Evolutionary conservation across 2,329 filamentous ascomycete genomes (phyloP), one percentile per base, ranked within the genome.

Genomic region (Pleurostoma richardsiae): DNA sequence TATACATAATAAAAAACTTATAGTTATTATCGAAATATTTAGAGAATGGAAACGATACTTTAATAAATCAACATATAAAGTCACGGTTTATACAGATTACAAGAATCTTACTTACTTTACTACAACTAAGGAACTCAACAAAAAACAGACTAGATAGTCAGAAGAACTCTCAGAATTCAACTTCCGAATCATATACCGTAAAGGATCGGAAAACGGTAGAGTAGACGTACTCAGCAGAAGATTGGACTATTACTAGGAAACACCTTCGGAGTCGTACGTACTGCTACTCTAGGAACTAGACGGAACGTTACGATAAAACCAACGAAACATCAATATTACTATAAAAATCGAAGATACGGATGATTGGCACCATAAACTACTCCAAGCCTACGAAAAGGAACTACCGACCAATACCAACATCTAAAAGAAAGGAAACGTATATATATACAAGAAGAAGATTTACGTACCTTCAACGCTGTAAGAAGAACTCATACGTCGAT

Each of bases 101-200:
- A 55, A 59, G 43, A 63, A 63, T 28, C 40, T 65, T 26, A 39
- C 47, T 19, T 56, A 56, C 40, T 65, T 65, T 45, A 60, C 50
- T 7, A 57, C 43, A 2, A 58, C 31, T 4, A 58, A 58, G 43
- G 36, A 49, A 5, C 41, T 65, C 5, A 64, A 56, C 46, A 30
- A 44, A 42, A 33, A 51, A 29, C 51, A 67, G 51, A 52, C 49
- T 2, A 30, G 54, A 49, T 65, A 46, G 57, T 41, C 48, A 6
- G 54, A 60, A 48, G 47, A 49, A 11, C 49, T 58, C 7, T 47
- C 48, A 6, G 29, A 44, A 42, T 57, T 56, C 11, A 51, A 61
- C 42, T 61, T 62, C 39, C 48, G 38, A 19, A 61, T 61, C 40
- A 39, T 48, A 29, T 60, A 60, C 41, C 40, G 49, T 29, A 49